These are phyloP conservation scores for Coemansia sp. DNA, from an alignment of 192 early-diverging fungal species.

Conservation along the genomic window DNA sequence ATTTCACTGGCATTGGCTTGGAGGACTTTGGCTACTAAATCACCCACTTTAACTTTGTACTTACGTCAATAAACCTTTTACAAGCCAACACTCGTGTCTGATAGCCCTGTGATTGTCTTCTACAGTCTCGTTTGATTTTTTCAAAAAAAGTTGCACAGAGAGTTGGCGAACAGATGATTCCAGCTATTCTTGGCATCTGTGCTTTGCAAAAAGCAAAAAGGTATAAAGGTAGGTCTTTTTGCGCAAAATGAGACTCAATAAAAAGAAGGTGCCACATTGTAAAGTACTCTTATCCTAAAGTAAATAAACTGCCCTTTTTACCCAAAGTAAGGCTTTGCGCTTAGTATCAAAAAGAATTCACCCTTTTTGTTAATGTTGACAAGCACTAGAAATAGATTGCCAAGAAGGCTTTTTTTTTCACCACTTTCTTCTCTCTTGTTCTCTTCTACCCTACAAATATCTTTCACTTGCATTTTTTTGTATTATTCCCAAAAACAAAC, in stretches of 20 bases:
- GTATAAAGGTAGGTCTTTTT: background rate
- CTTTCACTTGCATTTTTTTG: background rate
- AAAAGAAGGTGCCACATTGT: background rate
- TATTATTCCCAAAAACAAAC: background rate
- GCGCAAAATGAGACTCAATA: background rate
- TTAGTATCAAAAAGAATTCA: background rate
- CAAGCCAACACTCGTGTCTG: background rate
- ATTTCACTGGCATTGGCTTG: background rate
- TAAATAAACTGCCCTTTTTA: background rate
- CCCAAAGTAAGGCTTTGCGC: background rate
- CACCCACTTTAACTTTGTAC: background rate
- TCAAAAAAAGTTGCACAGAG: background rate
- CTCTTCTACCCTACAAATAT: background rate
- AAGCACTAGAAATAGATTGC: background rate
- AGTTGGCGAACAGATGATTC: background rate
- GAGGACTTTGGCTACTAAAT: conserved; percentile 8
- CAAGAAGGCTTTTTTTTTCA: background rate
- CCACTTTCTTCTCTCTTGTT: background rate
- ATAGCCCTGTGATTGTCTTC: background rate
- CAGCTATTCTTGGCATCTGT: background rate
- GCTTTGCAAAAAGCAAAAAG: background rate
- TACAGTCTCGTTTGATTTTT: background rate
- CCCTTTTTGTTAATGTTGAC: background rate
- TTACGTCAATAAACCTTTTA: background rate
- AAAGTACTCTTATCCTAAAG: background rate